phyloP scores from a whole-genome alignment of 257 asterid species.

The Nicotiana otophora region DNA sequence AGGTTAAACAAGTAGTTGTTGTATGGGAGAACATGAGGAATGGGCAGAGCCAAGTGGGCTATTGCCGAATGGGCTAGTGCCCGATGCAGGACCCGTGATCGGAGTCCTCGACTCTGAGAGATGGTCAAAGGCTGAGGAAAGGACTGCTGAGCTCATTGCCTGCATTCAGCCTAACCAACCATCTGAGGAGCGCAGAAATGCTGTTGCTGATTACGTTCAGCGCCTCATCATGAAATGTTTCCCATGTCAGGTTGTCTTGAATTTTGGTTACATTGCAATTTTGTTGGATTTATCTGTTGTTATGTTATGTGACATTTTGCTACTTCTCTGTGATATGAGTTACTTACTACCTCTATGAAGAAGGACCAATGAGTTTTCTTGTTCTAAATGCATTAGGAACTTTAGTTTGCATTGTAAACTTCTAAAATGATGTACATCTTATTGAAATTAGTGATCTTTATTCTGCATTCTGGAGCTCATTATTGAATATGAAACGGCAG shows the following conservation, averaged over 20 bases:
- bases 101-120: slow-evolving; percentile 55
- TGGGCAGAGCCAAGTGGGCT: slow-evolving; percentile 71
- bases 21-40: slow-evolving; percentile 86
- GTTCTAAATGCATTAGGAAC: slow-evolving; percentile 3
- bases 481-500: neutral
- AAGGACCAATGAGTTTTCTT: neutral
- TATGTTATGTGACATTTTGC: neutral
- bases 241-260: slow-evolving; percentile 74
- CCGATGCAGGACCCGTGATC: slow-evolving; percentile 59
- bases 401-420: neutral
- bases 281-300: slow-evolving; percentile 5
- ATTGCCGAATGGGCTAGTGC: slow-evolving; percentile 71
- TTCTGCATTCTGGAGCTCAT: neutral
- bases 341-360: neutral
- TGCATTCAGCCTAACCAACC: slow-evolving; percentile 84
- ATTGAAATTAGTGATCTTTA: neutral
- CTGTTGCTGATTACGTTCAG: slow-evolving; percentile 86
- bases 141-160: slow-evolving; percentile 83
- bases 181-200: slow-evolving; percentile 84
- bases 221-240: slow-evolving; percentile 77
- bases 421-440: neutral
- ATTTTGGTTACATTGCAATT: neutral
- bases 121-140: slow-evolving; percentile 88
- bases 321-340: neutral
- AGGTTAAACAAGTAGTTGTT: slow-evolving; percentile 25